Evolutionary conservation across 2,329 filamentous ascomycete genomes (phyloP).

Genomic region (Fonsecaea erecta): DNA sequence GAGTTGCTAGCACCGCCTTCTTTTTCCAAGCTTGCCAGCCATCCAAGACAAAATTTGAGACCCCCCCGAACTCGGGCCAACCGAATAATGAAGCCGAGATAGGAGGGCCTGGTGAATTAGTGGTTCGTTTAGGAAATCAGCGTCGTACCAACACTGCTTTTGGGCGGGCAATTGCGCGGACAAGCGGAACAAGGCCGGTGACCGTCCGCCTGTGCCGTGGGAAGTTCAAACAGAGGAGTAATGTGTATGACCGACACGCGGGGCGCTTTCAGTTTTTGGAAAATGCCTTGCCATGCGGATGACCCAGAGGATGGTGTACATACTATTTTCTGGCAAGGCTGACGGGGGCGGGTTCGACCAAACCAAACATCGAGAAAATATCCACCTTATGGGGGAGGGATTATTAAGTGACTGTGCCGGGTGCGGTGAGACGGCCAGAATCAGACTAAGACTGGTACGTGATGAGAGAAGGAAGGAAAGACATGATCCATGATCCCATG

Average conservation of each 20-base stretch:
- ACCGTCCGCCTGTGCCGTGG: neutral
- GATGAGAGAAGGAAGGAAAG: too few species aligned
- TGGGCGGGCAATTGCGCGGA: neutral
- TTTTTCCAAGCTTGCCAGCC: neutral
- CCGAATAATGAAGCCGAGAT: neutral
- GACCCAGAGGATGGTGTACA: neutral
- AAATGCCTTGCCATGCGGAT: neutral
- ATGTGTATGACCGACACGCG: neutral
- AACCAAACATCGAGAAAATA: neutral
- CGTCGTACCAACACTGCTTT: neutral
- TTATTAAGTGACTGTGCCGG: neutral
- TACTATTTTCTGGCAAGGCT: neutral
- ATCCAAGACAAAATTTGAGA: neutral
- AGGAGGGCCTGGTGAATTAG: neutral
- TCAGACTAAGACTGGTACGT: too few species aligned
- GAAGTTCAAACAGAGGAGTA: too few species aligned
- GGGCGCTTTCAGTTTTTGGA: neutral
- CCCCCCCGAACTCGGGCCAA: neutral
- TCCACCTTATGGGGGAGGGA: neutral
- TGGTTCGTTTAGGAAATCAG: neutral
- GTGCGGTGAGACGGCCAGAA: neutral
- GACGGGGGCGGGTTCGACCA: neutral
- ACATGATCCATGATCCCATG: neutral
- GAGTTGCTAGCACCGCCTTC: neutral
- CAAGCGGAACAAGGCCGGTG: neutral